Evolutionary conservation across 2,329 filamentous ascomycete genomes (phyloP).

Genomic region (Chaetomium sp.): DNA sequence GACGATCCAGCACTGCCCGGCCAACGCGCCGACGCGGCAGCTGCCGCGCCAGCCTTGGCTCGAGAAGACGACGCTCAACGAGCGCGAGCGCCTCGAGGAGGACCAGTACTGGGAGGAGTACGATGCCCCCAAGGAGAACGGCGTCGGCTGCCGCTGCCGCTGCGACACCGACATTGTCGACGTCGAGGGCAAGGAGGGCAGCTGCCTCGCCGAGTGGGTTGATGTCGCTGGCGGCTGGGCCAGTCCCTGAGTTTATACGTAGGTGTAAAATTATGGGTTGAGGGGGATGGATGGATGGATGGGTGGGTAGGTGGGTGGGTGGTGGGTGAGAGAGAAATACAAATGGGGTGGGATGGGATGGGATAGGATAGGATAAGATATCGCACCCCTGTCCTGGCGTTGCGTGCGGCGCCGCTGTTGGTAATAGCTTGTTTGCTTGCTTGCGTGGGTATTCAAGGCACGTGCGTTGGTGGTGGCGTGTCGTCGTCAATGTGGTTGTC

Average conservation of each 20-base stretch:
- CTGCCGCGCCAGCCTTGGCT: constrained; percentile 77
- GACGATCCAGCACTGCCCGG: constrained; percentile 97
- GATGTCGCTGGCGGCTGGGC: constrained; percentile 95
- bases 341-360: neutral
- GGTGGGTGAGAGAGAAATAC: too few relatives aligned
- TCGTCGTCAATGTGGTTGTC: neutral
- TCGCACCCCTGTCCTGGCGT: neutral
- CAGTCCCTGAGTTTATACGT: constrained; percentile 39
- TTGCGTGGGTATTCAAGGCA: neutral
- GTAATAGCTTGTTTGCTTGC: neutral
- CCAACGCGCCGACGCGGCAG: constrained; percentile 89
- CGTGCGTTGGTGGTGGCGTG: neutral
- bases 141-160: constrained; percentile 92
- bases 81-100: constrained; percentile 84
- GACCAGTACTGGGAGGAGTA: constrained; percentile 94
- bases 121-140: constrained; percentile 89
- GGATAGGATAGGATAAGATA: neutral
- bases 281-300: neutral
- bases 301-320: too few relatives aligned
- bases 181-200: constrained; percentile 96
- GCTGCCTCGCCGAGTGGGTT: constrained; percentile 94
- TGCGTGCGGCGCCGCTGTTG: constrained; percentile 1
- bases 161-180: constrained; percentile 98
- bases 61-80: constrained; percentile 77
- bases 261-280: neutral